Evolutionary conservation across 345 rosid species (phyloP).

Genomic region (Ailanthus altissimus): DNA sequence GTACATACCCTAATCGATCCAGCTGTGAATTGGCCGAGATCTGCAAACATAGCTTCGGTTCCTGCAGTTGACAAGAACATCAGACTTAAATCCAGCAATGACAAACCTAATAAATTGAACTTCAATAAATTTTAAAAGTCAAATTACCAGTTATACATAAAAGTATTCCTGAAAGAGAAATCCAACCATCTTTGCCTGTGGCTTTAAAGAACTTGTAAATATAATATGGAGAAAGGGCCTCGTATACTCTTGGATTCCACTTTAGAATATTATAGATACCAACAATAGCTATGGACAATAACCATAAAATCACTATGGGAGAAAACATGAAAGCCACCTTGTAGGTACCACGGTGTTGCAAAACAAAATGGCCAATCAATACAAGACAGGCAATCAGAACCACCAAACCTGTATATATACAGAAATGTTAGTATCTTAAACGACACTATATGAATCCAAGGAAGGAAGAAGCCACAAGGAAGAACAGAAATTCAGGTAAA

Average conservation of each 20-base stretch:
- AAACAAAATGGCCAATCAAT: constrained; percentile 83
- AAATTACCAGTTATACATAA: constrained; percentile 77
- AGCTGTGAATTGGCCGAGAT: constrained; percentile 74
- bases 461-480: neutral
- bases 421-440: constrained; percentile 28
- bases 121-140: constrained; percentile 12
- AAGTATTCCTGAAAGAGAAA: constrained; percentile 80
- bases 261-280: constrained; percentile 74
- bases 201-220: constrained; percentile 61
- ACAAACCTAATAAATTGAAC: constrained; percentile 12
- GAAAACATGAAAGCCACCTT: constrained; percentile 72
- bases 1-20: constrained; percentile 72
- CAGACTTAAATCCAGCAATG: constrained; percentile 22
- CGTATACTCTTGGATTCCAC: constrained; percentile 78
- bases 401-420: constrained; percentile 57
- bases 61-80: constrained; percentile 56
- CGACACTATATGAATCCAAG: neutral
- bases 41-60: constrained; percentile 78
- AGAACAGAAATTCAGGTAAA: constrained; percentile 13
- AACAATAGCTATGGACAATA: constrained; percentile 57
- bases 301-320: constrained; percentile 79
- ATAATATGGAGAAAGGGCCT: constrained; percentile 84
- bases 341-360: constrained; percentile 85
- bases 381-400: constrained; percentile 59
- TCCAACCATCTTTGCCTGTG: constrained; percentile 83